Percentiles rank a stretch among this genome's conserved stretches.
Conservation (phyloP, 2,329 filamentous ascomycete species). For the Fusarium sp. region DNA sequence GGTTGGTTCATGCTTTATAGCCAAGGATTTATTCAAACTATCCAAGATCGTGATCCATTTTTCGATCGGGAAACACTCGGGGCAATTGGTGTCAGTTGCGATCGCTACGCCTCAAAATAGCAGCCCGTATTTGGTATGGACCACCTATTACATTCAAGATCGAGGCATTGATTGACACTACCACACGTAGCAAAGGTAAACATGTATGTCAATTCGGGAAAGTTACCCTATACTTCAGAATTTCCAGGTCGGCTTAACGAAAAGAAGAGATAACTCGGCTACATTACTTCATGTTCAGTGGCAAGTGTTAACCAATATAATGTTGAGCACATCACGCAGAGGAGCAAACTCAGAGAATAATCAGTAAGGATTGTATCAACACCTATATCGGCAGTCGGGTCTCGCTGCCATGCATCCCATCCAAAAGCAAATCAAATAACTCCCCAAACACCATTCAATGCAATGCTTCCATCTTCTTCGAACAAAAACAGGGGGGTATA, state of each 20-base stretch:
- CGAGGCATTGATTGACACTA: not conserved
- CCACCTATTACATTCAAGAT: not conserved
- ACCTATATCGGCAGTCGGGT: slow-evolving; percentile 17
- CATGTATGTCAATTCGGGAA: not conserved
- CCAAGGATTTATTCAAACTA: not conserved
- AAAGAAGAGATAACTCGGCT: too few species aligned
- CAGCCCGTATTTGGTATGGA: not conserved
- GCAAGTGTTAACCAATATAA: not conserved
- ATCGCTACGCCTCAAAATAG: not conserved
- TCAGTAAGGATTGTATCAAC: slow-evolving; percentile 23
- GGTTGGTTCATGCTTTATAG: not conserved
- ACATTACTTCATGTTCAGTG: not conserved
- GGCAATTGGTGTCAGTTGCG: not conserved
- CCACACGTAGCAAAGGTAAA: not conserved
- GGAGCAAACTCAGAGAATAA: not conserved
- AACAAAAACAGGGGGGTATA: slow-evolving; percentile 40
- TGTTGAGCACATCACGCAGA: not conserved
- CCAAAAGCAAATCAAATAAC: slow-evolving; percentile 27
- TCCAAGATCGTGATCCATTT: not conserved
- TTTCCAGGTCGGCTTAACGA: not conserved
- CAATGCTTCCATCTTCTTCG: slow-evolving; percentile 33
- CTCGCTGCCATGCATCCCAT: slow-evolving; percentile 35
- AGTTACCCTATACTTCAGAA: not conserved
- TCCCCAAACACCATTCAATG: slow-evolving; percentile 39
- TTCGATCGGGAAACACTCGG: slow-evolving; percentile 4